Base-by-base conservation (phyloP, 257 asterid species). In the Penstemon barbatus region DNA sequence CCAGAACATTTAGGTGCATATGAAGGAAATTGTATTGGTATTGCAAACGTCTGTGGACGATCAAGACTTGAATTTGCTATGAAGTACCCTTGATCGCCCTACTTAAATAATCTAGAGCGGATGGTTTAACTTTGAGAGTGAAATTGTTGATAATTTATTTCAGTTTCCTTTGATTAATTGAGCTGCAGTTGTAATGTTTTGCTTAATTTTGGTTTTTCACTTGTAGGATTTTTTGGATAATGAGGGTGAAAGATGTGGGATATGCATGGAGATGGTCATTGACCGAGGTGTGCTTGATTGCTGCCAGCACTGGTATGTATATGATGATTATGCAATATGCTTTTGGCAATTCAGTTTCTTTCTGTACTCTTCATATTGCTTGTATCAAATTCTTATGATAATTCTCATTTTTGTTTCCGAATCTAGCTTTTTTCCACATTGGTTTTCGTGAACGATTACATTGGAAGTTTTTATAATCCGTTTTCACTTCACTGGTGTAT, bases 221-320 rank as follows among this genome's bases (percentile, higher is more conserved):
- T 40, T 73, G 80, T 89, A 93, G 97, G 95, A 89, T 52, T 84
- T 75, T 81, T 67, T 81, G 67, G 80, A 76, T 79, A 74, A 80
- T 52, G 96, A 87, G 61, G 96, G 97, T 39, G 99, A 88, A 77
- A 80, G 96, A 72, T 93, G 99, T 80, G 99, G 99, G 64, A 90
- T 93, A 73, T 93, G 99, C 75, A 90, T 82, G 96, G 96, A 89
- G 76, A 75, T 82, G 57, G 96, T 93, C 69, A 75, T 93, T 57
- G 97, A 93, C 75, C 79, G 97, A 81, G 99, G 99, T 8, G 96
- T 93, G 63, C 89, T 93, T 58, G 99, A 93, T 85, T 93, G 99
- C 87, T 93, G 99, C 79, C 95, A 90, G 65, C 99, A 93, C 63
- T 93, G 99, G 99, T 93, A 84, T 65, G 80, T 62, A 52, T 25